phyloP scores from a whole-genome alignment of 345 rosid species.

The Brassica nigra region DNA sequence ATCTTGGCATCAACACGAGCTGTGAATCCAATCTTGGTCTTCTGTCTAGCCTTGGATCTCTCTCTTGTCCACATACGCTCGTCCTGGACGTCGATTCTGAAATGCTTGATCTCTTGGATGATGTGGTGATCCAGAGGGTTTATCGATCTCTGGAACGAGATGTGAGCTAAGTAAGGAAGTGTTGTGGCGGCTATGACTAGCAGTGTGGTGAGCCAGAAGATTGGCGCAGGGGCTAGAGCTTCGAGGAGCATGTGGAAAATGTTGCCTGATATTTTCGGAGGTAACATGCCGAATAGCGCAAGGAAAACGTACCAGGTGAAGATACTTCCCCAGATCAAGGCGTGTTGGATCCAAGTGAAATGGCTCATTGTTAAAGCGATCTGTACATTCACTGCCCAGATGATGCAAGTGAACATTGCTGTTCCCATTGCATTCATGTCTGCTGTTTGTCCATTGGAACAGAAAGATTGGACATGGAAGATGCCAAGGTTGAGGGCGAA shows the following conservation, averaged over 20 bases:
- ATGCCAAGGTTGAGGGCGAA: slow-evolving; percentile 49
- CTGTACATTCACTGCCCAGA: slow-evolving; percentile 72
- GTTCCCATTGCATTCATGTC: slow-evolving; percentile 61
- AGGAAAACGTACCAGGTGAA: slow-evolving; percentile 67
- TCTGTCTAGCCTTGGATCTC: slow-evolving; percentile 49
- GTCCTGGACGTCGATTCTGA: slow-evolving; percentile 50
- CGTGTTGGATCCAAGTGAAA: slow-evolving; percentile 82
- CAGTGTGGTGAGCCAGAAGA: slow-evolving; percentile 53
- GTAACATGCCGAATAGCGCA: slow-evolving; percentile 49
- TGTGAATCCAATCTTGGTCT: slow-evolving; percentile 57
- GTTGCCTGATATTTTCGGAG: slow-evolving; percentile 44
- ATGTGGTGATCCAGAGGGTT: slow-evolving; percentile 74
- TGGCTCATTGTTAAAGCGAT: slow-evolving; percentile 70
- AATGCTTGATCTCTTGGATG: slow-evolving; percentile 68
- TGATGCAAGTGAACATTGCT: slow-evolving; percentile 56
- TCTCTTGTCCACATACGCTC: slow-evolving; percentile 65
- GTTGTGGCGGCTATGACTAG: slow-evolving; percentile 52
- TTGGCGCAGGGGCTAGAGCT: slow-evolving; percentile 57
- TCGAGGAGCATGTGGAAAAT: slow-evolving; percentile 54
- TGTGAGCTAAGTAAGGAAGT: slow-evolving; percentile 54
- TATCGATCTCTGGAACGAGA: slow-evolving; percentile 48
- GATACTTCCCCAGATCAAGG: slow-evolving; percentile 74
- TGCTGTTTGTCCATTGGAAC: slow-evolving; percentile 45
- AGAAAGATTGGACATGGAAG: slow-evolving; percentile 48
- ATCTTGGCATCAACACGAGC: slow-evolving; percentile 69